These are phyloP conservation scores for Saccharomycopsis fermentans DNA, from an alignment of 805 yeast species.

Conservation along the genomic window DNA sequence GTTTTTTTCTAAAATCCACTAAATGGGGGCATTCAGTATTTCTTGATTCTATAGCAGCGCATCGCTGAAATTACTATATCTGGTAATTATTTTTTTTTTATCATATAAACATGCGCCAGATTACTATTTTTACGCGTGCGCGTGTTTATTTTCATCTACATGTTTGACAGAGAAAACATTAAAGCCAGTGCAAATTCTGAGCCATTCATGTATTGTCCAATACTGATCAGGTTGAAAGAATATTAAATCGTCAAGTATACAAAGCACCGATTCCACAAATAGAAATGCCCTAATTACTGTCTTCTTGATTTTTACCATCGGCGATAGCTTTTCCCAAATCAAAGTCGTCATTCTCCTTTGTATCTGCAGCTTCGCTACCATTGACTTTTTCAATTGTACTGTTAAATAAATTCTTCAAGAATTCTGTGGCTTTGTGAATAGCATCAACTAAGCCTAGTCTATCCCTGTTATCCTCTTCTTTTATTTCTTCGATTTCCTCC, in stretches of 20 bases:
- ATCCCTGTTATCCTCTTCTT: background rate
- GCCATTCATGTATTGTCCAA: too few relatives aligned
- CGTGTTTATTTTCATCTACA: background rate
- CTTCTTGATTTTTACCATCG: background rate
- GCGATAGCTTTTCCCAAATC: background rate
- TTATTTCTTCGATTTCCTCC: background rate
- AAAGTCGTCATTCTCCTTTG: background rate
- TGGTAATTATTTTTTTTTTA: background rate
- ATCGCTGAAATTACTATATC: background rate
- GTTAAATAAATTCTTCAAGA: background rate
- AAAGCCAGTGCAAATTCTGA: too few relatives aligned
- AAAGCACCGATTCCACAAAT: too few relatives aligned
- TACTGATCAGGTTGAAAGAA: too few relatives aligned
- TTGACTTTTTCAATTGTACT: background rate
- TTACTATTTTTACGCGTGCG: background rate
- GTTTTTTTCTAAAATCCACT: too few relatives aligned
- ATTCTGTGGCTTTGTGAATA: background rate
- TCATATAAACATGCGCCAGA: background rate
- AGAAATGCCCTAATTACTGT: too few relatives aligned
- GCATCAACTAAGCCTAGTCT: background rate
- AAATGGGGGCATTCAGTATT: background rate
- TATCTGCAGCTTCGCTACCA: background rate
- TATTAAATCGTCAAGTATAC: too few relatives aligned
- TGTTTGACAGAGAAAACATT: background rate
- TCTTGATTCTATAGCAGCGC: background rate